Conservation (phyloP, 225 moss, liverwort and hornwort species). For the Polytrichum commune region DNA sequence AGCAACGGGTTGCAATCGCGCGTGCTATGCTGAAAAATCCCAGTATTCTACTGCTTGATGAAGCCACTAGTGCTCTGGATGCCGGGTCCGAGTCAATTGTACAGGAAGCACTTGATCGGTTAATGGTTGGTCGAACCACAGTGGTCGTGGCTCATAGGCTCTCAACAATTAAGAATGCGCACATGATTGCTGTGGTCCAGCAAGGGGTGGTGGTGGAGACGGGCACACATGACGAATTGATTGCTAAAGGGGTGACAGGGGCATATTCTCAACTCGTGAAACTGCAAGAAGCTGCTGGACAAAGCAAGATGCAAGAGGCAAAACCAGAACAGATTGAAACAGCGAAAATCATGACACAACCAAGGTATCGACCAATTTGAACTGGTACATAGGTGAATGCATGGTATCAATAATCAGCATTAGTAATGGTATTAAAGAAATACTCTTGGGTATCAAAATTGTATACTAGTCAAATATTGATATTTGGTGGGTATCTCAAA, state of each 20-base stretch:
- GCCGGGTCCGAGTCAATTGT: slow-evolving; percentile 63
- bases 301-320: slow-evolving; percentile 33
- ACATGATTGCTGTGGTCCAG: slow-evolving; percentile 72
- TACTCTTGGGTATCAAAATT: too few relatives aligned
- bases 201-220: slow-evolving; percentile 76
- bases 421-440: too few relatives aligned
- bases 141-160: slow-evolving; percentile 70
- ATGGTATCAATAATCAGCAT: too few relatives aligned
- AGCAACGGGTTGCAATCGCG: slow-evolving; percentile 81
- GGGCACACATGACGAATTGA: slow-evolving; percentile 49
- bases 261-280: slow-evolving; percentile 64
- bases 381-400: too few relatives aligned
- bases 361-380: slow-evolving; percentile 19
- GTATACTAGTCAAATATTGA: too few relatives aligned
- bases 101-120: slow-evolving; percentile 59
- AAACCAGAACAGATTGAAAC: slow-evolving; percentile 37
- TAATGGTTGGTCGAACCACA: slow-evolving; percentile 74
- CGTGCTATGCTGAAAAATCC: slow-evolving; percentile 85
- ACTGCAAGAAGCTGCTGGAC: slow-evolving; percentile 42
- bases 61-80: slow-evolving; percentile 81
- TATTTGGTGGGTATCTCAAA: too few relatives aligned
- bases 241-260: slow-evolving; percentile 45
- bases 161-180: slow-evolving; percentile 65
- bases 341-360: slow-evolving; percentile 31
- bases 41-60: slow-evolving; percentile 68